Evolutionary conservation across 2,329 filamentous ascomycete genomes (phyloP).

Genomic region (Ophiosphaerella korrae): DNA sequence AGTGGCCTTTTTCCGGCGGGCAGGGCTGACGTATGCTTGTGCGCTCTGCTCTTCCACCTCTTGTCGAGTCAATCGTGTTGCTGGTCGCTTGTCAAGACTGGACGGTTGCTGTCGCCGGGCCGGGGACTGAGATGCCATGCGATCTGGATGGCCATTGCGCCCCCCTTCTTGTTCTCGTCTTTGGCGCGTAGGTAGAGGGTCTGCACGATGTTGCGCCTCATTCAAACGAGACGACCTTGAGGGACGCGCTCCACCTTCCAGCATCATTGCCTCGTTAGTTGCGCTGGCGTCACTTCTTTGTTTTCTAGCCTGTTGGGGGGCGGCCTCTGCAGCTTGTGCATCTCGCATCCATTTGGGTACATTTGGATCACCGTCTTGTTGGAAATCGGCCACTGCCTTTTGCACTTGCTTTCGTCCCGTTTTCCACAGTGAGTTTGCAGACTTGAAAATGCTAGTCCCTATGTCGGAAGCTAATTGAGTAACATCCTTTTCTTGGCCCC

Average conservation of each 20-base stretch:
- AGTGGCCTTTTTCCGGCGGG: slow-evolving; percentile 73
- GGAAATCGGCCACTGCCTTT: slow-evolving; percentile 87
- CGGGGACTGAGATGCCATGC: slow-evolving; percentile 48
- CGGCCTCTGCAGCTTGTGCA: slow-evolving; percentile 52
- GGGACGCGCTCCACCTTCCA: slow-evolving; percentile 71
- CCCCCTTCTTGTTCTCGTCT: slow-evolving; percentile 28
- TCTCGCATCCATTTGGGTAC: slow-evolving; percentile 97
- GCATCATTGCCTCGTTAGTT: slow-evolving; percentile 71
- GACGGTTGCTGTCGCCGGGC: slow-evolving; percentile 44
- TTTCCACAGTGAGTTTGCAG: slow-evolving; percentile 94
- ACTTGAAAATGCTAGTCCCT: slow-evolving; percentile 85
- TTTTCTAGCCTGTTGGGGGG: slow-evolving; percentile 24
- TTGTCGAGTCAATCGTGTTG: slow-evolving; percentile 71
- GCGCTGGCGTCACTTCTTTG: slow-evolving; percentile 32
- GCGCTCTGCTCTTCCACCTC: slow-evolving; percentile 78
- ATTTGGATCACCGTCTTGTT: slow-evolving; percentile 71
- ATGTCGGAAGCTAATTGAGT: slow-evolving; percentile 81
- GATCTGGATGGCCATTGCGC: slow-evolving; percentile 40
- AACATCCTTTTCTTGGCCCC: slow-evolving; percentile 71
- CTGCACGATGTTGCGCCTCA: slow-evolving; percentile 27
- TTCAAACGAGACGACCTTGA: slow-evolving; percentile 43
- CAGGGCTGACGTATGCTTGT: slow-evolving; percentile 86
- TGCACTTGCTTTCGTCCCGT: slow-evolving; percentile 90
- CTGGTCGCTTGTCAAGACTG: slow-evolving; percentile 47
- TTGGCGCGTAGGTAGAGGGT: slow-evolving; percentile 29